Evolutionary conservation across 1,284 basidiomycete genomes (phyloP), one percentile per base, ranked within the genome.

Genomic region (Moesziomyces aphidis): DNA sequence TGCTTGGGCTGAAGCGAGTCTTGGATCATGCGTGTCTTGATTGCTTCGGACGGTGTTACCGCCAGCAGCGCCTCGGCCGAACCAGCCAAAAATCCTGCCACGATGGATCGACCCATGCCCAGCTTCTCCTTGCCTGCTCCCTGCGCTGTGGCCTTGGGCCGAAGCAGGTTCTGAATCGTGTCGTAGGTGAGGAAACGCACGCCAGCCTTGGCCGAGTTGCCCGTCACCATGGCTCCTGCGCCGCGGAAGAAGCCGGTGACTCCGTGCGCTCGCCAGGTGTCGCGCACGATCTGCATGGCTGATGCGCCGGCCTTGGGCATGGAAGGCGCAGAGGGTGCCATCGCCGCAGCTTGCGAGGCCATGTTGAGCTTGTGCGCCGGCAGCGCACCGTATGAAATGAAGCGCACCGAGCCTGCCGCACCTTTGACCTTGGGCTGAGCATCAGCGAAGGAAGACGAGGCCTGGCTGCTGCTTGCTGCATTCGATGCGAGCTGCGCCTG

Each of bases 21-120:
- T 81, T 95, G 94, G 65, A 98, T 95, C 72, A 97, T 89, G 83
- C 97, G 96, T 15, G 95, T 98, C 94, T 98, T 98, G 88, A 98
- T 96, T 0, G 95, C 97, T 86, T 98, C 95, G 13, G 93, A 95
- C 1, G 95, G 95, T 0, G 95, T 97, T 5, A 97, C 95, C 0
- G 95, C 95, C 59, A 97, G 90, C 23, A 97, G 85, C 1, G 95
- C 95, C 85, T 98, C 95, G 82, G 88, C 91, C 89, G 95, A 90
- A 11, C 95, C 95, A 1, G 95, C 95, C 49, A 94, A 93, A 5
- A 98, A 87, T 45, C 95, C 95, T 59, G 95, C 93, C 90, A 81
- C 22, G 52, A 57, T 50, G 44, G 61, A 44, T 19, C 9, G n/a
- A 28, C 60, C 65, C 50, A 68, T 36, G 31, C 56, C 50, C 5